Evolutionary conservation across 345 rosid genomes (phyloP).

Genomic region (Ceriops decandra): DNA sequence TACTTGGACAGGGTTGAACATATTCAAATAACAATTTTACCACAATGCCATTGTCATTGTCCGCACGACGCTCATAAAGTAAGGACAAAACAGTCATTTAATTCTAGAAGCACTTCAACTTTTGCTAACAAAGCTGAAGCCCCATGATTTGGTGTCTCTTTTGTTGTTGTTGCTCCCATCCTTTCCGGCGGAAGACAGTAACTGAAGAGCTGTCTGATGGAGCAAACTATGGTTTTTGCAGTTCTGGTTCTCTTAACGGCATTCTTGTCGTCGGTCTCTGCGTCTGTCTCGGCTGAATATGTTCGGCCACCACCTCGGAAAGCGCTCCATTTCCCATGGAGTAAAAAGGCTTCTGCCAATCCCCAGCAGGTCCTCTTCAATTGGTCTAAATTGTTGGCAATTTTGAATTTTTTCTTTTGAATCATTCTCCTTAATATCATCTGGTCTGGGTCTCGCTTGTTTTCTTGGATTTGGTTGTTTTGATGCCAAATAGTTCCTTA

Average conservation of each 20-base stretch:
- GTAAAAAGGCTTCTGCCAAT: conserved; percentile 38
- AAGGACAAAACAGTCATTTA: no score
- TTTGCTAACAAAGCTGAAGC: no score
- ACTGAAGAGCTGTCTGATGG: neutral
- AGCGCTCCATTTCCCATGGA: conserved; percentile 65
- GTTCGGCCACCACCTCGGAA: conserved; percentile 75
- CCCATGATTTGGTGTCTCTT: no score
- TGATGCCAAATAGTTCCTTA: neutral
- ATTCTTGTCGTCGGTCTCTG: conserved; percentile 28
- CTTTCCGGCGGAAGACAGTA: no score
- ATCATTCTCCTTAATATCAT: conserved; percentile 14
- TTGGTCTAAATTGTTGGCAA: neutral
- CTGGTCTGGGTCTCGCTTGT: conserved; percentile 19
- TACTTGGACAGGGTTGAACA: no score
- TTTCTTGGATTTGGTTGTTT: conserved; percentile 8
- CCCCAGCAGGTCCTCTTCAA: conserved; percentile 59
- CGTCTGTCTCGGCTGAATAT: conserved; percentile 46
- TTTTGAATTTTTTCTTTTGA: neutral
- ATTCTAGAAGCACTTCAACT: no score
- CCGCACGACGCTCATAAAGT: no score
- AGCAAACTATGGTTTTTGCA: conserved; percentile 6
- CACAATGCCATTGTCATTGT: no score
- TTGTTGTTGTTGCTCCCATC: no score
- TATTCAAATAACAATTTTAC: no score
- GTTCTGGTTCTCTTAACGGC: neutral